phyloP scores from a whole-genome alignment of 1,139 yeast species.

The Saccharomycopsis phalli region DNA sequence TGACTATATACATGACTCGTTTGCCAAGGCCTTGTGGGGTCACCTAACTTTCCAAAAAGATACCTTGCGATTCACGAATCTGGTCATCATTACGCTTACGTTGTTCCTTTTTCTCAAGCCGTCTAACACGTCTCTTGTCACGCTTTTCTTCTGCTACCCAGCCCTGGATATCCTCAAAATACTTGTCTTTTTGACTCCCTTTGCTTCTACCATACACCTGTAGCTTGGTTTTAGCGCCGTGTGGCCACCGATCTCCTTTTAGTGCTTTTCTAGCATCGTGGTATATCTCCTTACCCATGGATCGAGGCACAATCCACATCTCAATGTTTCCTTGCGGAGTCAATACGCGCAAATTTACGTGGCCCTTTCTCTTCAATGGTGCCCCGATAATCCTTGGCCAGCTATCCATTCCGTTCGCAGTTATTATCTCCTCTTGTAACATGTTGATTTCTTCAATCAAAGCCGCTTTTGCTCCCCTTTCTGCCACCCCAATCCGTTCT shows the following conservation, averaged over 20 bases:
- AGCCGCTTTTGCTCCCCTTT: not conserved
- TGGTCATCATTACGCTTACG: no score
- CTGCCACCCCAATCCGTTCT: constrained; percentile 9
- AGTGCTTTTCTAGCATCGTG: constrained; percentile 84
- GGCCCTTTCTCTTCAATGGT: constrained; percentile 76
- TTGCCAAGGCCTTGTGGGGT: no score
- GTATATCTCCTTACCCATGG: constrained; percentile 64
- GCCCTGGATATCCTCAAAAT: constrained; percentile 7
- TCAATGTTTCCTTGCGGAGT: constrained; percentile 72
- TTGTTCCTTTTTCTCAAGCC: no score
- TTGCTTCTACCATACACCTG: constrained; percentile 22
- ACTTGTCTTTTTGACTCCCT: constrained; percentile 10
- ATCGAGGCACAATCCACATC: constrained; percentile 80
- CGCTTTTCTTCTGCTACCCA: not conserved
- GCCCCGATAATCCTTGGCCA: constrained; percentile 71
- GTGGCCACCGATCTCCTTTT: constrained; percentile 86
- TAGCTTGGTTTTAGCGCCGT: constrained; percentile 60
- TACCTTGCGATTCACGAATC: no score
- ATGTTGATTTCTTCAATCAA: not conserved
- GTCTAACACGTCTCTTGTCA: no score
- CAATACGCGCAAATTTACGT: constrained; percentile 74
- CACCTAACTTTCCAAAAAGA: no score
- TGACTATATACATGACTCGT: no score
- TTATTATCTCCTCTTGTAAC: no score
- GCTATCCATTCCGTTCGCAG: constrained; percentile 23